Base-by-base conservation (phyloP, 1,284 basidiomycete species). In the Cystobasidium pallidum region DNA sequence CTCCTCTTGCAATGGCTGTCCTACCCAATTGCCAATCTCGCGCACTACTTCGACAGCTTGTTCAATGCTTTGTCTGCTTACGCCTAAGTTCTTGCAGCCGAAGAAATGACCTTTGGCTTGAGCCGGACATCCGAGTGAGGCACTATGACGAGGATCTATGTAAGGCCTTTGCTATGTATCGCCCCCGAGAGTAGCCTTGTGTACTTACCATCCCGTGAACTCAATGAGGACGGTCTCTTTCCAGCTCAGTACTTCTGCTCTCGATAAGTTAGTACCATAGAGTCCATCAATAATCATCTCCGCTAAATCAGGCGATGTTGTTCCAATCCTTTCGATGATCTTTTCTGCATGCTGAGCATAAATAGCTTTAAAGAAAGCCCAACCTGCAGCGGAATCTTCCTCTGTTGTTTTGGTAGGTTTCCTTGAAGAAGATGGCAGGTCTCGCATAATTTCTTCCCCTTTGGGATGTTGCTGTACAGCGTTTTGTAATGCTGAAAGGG, bases 341-440 rank as follows among this genome's bases (percentile, higher is more conserved):
- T 47, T 54, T 19, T 71, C 68, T 10, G 68, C 68, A 51, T 71
- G 68, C 28, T 58, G 58, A 51, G 54, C 68, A 36, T 71, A 71
- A 24, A 71, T 71, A 26, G 68, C 68, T 64, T 71, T 64, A 34
- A 71, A 71, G 39, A 64, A 71, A 24, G 59, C 59, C 68, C 68
- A 71, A 63, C 68, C 68, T 28, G 68, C 68, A 28, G 45, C 45
- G 17, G 59, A 63, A 47, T 71, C 68, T 30, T 71, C 59, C 49
- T 71, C 68, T n/a, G 68, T 64, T n/a, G 68, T 71, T 34, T 71
- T 71, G 17, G 68, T 64, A 41, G 68, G 68, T 59, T 71, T 71
- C 19, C 61, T 64, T 1, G 59, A 64, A 32, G 34, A 8, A n/a
- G n/a, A 43, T 39, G 68, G 68, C n/a, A 71, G 36, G 34, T 52